phyloP scores from a whole-genome alignment of 2,329 filamentous ascomycete genomes.

The Verticillium albo-atrum region DNA sequence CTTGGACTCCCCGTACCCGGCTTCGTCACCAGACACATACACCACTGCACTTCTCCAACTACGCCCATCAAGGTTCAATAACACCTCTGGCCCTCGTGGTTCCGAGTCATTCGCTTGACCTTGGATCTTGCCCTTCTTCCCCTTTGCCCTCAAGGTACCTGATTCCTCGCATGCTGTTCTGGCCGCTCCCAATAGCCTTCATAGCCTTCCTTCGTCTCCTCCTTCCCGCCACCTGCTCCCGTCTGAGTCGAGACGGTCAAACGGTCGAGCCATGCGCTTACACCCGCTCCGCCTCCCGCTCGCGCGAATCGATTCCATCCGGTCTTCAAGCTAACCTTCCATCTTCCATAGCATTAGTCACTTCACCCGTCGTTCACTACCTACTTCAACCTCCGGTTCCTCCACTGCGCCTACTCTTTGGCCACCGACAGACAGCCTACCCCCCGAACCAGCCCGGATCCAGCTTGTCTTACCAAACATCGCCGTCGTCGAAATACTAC shows the following conservation, averaged over 20 bases:
- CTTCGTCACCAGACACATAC: slow-evolving; percentile 5
- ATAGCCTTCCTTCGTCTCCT: slow-evolving; percentile 2
- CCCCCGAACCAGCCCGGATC: neutral
- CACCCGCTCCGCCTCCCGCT: neutral
- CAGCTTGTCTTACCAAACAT: neutral
- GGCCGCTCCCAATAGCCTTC: neutral
- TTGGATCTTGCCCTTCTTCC: slow-evolving; percentile 5
- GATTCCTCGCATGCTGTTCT: neutral
- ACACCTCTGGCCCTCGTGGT: neutral
- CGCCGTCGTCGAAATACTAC: neutral
- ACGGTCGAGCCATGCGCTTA: slow-evolving; percentile 4
- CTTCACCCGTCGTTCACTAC: neutral
- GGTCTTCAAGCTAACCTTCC: neutral
- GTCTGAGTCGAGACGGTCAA: slow-evolving; percentile 5
- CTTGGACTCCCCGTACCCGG: neutral
- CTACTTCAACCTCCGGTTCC: neutral
- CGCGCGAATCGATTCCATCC: neutral
- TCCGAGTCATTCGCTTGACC: slow-evolving; percentile 17
- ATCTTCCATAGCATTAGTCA: slow-evolving; percentile 10
- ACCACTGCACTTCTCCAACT: neutral
- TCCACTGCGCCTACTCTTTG: neutral
- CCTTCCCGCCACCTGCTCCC: slow-evolving; percentile 2
- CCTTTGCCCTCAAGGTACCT: neutral
- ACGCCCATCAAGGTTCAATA: neutral
- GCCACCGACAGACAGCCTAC: neutral